Evolutionary conservation across 345 rosid genomes (phyloP).

Genomic region (Bretschneidera sinensis): DNA sequence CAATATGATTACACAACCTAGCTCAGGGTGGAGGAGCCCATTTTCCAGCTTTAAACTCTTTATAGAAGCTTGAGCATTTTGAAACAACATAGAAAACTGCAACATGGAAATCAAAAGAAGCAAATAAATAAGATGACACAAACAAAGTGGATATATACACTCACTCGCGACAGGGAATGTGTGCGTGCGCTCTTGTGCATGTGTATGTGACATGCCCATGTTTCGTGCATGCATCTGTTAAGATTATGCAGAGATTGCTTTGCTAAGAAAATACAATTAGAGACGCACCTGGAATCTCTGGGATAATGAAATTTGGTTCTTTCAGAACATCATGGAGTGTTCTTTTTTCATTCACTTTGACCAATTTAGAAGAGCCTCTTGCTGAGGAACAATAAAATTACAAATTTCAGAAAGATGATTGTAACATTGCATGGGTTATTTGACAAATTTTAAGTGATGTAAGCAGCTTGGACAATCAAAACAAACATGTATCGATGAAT

Average conservation of each 20-base stretch:
- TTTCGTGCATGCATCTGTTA: neutral
- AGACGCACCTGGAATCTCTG: conserved; percentile 74
- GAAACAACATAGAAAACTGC: conserved; percentile 77
- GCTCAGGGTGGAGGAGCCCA: conserved; percentile 41
- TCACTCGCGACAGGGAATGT: neutral
- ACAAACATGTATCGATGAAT: no score
- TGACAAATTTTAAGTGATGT: no score
- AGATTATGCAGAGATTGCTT: neutral
- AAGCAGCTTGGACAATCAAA: neutral
- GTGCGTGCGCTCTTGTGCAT: neutral
- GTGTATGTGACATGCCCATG: no score
- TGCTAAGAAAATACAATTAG: neutral
- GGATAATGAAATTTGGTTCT: conserved; percentile 51
- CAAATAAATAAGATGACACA: neutral
- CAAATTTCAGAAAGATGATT: neutral
- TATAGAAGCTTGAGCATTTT: conserved; percentile 55
- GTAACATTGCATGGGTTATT: neutral
- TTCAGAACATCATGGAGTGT: conserved; percentile 62
- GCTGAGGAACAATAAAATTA: conserved; percentile 21
- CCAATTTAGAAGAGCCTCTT: conserved; percentile 45
- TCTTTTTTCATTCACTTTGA: conserved; percentile 65
- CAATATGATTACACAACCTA: neutral
- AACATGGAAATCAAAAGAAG: neutral
- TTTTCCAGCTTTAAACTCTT: conserved; percentile 58
- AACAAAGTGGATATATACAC: neutral